These are phyloP conservation scores for Cucumis melo DNA, from an alignment of 306 rosid species.

Conservation along the genomic window DNA sequence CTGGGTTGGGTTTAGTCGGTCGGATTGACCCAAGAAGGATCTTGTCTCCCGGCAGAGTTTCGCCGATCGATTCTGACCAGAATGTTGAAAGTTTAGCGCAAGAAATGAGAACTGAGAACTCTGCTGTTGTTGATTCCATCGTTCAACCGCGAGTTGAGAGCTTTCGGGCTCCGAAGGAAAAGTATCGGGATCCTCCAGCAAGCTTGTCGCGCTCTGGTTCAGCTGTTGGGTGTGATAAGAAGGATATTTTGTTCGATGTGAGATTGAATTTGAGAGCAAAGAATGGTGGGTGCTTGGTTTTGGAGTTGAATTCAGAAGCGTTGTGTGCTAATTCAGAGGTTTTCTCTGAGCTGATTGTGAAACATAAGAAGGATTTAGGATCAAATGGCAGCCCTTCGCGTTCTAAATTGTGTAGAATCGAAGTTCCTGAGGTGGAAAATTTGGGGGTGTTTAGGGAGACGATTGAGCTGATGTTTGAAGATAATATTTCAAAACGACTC, in stretches of 20 bases:
- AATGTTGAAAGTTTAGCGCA: constrained; percentile 20
- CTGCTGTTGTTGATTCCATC: constrained; percentile 18
- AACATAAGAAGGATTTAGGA: constrained; percentile 23
- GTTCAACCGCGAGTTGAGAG: constrained; percentile 30
- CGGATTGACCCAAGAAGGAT: constrained; percentile 87
- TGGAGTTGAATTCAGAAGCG: constrained; percentile 62
- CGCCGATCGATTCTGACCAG: constrained; percentile 62
- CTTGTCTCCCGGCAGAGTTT: constrained; percentile 86
- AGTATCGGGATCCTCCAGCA: constrained; percentile 11
- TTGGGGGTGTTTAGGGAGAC: constrained; percentile 56
- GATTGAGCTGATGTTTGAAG: constrained; percentile 83
- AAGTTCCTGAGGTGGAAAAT: constrained; percentile 76
- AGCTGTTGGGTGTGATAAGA: constrained; percentile 7
- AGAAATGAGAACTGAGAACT: constrained; percentile 14
- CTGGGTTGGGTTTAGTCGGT: constrained; percentile 35
- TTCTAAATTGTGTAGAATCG: constrained; percentile 60
- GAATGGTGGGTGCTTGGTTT: constrained; percentile 54
- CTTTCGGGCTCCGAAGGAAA: constrained; percentile 32
- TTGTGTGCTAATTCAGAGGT: constrained; percentile 66
- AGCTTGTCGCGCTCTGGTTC: constrained; percentile 4
- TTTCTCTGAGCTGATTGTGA: constrained; percentile 47
- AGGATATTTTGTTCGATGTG: constrained; percentile 49
- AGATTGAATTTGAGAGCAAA: constrained; percentile 78
- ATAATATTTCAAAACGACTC: constrained; percentile 42
- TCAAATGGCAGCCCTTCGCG: constrained; percentile 18